These are phyloP conservation scores for Starmerella sp. DNA, from an alignment of 805 yeast species.

Conservation along the genomic window DNA sequence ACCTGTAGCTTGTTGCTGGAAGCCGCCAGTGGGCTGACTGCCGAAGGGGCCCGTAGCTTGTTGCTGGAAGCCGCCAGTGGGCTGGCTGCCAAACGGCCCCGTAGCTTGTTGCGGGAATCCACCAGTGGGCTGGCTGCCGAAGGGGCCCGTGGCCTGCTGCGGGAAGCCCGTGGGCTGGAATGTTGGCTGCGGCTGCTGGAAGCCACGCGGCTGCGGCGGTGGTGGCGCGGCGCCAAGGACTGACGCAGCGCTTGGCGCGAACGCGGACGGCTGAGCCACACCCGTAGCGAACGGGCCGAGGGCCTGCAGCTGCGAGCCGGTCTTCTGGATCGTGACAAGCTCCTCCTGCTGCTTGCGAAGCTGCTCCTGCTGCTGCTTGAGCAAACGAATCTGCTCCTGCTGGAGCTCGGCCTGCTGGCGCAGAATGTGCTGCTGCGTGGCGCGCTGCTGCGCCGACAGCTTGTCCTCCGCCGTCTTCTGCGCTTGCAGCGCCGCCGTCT, in stretches of 20 bases:
- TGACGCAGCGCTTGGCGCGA: constrained; percentile 27
- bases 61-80: constrained; percentile 10
- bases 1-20: constrained; percentile 27
- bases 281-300: constrained; percentile 34
- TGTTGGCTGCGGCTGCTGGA: constrained; percentile 25
- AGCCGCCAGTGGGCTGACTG: neutral
- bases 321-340: constrained; percentile 26
- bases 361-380: constrained; percentile 25
- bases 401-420: constrained; percentile 27
- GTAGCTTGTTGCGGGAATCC: constrained; percentile 16
- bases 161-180: neutral
- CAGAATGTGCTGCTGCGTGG: constrained; percentile 27
- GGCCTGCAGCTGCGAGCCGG: constrained; percentile 23
- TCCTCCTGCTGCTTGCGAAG: constrained; percentile 24
- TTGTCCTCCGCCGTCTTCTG: constrained; percentile 24
- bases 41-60: constrained; percentile 19
- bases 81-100: constrained; percentile 15
- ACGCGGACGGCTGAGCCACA: constrained; percentile 28
- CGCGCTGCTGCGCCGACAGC: constrained; percentile 25
- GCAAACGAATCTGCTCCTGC: constrained; percentile 24
- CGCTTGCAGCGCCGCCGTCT: constrained; percentile 15
- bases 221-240: constrained; percentile 15
- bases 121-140: neutral
- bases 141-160: constrained; percentile 2
- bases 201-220: constrained; percentile 30